These are phyloP conservation scores for Carex parvula DNA, from an alignment of 176 grass and related monocot genomes.

Conservation along the genomic window DNA sequence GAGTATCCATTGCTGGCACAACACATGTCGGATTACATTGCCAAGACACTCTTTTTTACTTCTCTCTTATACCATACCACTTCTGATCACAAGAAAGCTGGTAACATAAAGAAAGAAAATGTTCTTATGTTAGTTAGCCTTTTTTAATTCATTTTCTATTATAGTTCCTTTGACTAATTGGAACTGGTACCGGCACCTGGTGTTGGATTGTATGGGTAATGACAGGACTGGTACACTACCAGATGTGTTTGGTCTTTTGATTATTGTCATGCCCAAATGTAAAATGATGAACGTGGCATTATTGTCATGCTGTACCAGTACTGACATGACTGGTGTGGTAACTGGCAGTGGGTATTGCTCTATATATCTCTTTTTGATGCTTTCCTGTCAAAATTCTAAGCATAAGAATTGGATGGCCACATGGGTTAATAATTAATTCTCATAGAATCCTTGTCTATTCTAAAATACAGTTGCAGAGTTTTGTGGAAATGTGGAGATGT, in stretches of 20 bases:
- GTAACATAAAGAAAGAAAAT: slow-evolving; percentile 30
- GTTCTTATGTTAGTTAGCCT: not conserved
- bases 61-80: slow-evolving; percentile 67
- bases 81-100: slow-evolving; percentile 66
- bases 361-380: not conserved
- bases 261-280: not conserved
- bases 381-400: not conserved
- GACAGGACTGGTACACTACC: not conserved
- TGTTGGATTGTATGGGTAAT: not conserved
- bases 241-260: not conserved
- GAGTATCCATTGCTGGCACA: slow-evolving; percentile 75
- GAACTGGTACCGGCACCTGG: not conserved
- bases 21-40: slow-evolving; percentile 76
- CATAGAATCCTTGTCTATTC: slow-evolving; percentile 1
- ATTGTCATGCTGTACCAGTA: not conserved
- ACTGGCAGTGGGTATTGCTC: not conserved
- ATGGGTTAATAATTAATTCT: not conserved
- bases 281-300: not conserved
- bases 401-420: not conserved
- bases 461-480: slow-evolving; percentile 68
- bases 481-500: slow-evolving; percentile 80
- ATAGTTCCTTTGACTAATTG: not conserved
- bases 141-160: not conserved
- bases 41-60: slow-evolving; percentile 90
- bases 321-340: not conserved